Percentiles rank a stretch among this genome's conserved stretches.
These are phyloP conservation scores for Mucor mucedo DNA, from an alignment of 371 early-diverging fungal genomes.

Conservation along the genomic window DNA sequence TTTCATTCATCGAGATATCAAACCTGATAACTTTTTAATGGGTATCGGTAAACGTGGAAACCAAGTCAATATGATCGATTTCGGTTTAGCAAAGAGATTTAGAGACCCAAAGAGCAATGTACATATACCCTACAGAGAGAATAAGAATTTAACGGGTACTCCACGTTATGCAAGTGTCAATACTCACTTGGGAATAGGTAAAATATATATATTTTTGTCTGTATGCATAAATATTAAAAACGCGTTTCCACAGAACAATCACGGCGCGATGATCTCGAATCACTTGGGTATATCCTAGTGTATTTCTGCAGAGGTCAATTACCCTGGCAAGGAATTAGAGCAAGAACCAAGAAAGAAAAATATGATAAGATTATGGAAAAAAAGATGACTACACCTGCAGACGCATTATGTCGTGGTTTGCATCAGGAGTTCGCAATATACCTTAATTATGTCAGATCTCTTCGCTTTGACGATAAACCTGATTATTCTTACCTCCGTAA, in stretches of 20 bases:
- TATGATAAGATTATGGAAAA: constrained; percentile 99
- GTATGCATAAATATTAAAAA: neutral
- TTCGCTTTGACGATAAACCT: constrained; percentile 99
- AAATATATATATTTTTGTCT: neutral
- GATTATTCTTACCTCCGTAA: constrained; percentile 98
- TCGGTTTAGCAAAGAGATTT: constrained; percentile 98
- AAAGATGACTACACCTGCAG: constrained; percentile 98
- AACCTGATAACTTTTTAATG: constrained; percentile 99
- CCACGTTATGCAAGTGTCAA: constrained; percentile 99
- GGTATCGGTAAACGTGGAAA: constrained; percentile 93
- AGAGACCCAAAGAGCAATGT: constrained; percentile 93
- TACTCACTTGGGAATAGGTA: constrained; percentile 96
- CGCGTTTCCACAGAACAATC: constrained; percentile 82
- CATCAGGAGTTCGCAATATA: constrained; percentile 97
- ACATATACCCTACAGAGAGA: constrained; percentile 97
- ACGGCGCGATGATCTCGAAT: constrained; percentile 99
- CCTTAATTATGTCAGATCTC: constrained; percentile 94
- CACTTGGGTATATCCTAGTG: constrained; percentile 98
- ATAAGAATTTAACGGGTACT: constrained; percentile 99
- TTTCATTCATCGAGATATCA: constrained; percentile 83
- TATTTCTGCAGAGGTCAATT: constrained; percentile 98
- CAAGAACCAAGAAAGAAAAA: constrained; percentile 98
- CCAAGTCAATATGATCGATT: constrained; percentile 98
- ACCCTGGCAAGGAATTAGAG: constrained; percentile 99
- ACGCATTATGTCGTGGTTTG: constrained; percentile 95